Percentiles rank a stretch among this genome's conserved stretches.
These are phyloP conservation scores for Colletotrichum somersetense DNA, from an alignment of 2,329 filamentous ascomycete species.

Conservation along the genomic window DNA sequence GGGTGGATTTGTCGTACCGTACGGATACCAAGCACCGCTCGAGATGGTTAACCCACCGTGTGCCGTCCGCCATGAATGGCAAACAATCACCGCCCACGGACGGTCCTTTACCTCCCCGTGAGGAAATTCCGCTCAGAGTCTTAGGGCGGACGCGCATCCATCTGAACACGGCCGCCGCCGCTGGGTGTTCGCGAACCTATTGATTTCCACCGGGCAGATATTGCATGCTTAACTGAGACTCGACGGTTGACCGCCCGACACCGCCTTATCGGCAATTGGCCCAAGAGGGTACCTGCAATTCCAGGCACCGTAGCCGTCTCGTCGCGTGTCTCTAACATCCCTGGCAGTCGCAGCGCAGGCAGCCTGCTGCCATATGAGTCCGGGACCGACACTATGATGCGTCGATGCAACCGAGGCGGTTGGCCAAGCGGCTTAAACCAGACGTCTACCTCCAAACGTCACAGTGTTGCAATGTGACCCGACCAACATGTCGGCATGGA, in stretches of 20 bases:
- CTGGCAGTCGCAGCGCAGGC: neutral
- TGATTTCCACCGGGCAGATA: neutral
- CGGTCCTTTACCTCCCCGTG: slow-evolving; percentile 11
- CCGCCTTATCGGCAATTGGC: neutral
- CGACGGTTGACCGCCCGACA: slow-evolving; percentile 22
- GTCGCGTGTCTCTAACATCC: slow-evolving; percentile 20
- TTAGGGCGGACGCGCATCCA: slow-evolving; percentile 5
- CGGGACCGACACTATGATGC: slow-evolving; percentile 5
- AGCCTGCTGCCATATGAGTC: slow-evolving; percentile 8
- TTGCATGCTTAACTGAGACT: slow-evolving; percentile 4
- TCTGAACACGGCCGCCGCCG: neutral
- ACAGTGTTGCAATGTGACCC: slow-evolving; percentile 3
- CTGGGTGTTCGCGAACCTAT: neutral
- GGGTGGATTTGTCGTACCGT: slow-evolving; percentile 2
- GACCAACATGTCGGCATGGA: slow-evolving; percentile 8
- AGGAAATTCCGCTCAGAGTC: slow-evolving; percentile 19
- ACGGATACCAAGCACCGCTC: neutral
- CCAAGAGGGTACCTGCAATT: slow-evolving; percentile 16
- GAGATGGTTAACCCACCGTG: too few species aligned
- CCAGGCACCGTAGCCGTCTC: neutral
- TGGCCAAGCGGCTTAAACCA: neutral
- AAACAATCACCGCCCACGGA: slow-evolving; percentile 10
- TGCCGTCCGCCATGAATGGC: neutral
- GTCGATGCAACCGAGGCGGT: neutral
- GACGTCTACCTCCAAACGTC: slow-evolving; percentile 14